Evolutionary conservation across 495 filamentous ascomycete species (phyloP), one percentile per base, ranked within the genome.

Genomic region (Polyplosphaeria fusca): DNA sequence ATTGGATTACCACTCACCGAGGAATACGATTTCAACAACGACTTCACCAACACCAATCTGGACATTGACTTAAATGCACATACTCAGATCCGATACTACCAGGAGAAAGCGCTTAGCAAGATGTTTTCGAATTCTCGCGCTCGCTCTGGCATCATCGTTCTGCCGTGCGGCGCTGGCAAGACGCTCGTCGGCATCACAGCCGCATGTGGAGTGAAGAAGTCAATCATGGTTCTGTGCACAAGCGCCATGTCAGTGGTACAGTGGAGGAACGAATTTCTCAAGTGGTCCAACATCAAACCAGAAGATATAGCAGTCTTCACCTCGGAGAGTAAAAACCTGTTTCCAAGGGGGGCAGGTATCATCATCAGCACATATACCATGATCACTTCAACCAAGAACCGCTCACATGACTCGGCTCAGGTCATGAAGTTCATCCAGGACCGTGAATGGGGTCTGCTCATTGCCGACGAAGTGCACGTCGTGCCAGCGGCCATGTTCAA

Each of bases 91-190:
- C 85, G 90, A 67, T 84, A 81, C 60, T 97, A 97, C 65, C 94
- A 99, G 71, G 93, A 99, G 73, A 92, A 95, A 73, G 92, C 88
- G 61, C 77, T 99, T 25, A 91, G 87, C 73, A 97, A 99, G 70
- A 97, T 99, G 94, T 99, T 99, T 66, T 91, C 93, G 65, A 99
- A 99, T 67, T 91, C 91, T 51, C 82, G 93, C 68, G 91, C 93
- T 19, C 93, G 95, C 72, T 94, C 89, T 73, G 93, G 94, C 61
- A 95, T 99, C 61, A 97, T 99, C 55, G 93, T 99, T 40, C 70
- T 99, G 60, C 93, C 93, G 46, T 99, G 94, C 71, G 93, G 93
- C 37, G 94, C 93, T 12, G 93, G 93, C 27, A 99, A 99, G 74
- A 99, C 93, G 0, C 72, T 99, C 50, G 93, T 99, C 11, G 93